Evolutionary conservation across 371 early-diverging fungal genomes (phyloP), one percentile per base, ranked within the genome.

Genomic region (Rhizopus microsporus): DNA sequence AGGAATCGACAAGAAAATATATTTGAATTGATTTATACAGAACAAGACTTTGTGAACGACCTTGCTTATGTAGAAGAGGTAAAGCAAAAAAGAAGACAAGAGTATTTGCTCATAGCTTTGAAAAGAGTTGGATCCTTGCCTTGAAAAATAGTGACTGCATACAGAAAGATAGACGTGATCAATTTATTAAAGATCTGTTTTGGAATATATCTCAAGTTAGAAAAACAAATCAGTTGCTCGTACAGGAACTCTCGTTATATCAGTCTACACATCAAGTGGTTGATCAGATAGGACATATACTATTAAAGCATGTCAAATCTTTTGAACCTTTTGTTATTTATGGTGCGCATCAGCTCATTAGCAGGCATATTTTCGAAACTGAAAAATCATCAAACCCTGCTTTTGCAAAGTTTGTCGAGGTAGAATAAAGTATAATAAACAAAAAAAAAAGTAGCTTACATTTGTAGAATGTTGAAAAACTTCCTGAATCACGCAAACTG

Each of bases 41-140:
- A 95, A 67, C 84, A 84, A 60, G 92, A 94, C 67, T 96, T 88
- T 77, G 92, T 94, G n/a, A 80, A 82, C 34, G 96, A 96, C 59
- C 32, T 79, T 37, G 33, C 30, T 13, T 63, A 76, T 33, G 46
- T 78, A 13, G 93, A 93, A 60, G 76, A 79, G 57, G 75, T 73
- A 44, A 68, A 48, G 15, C 87, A 91, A 60, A 57, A 58, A 61
- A 52, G 37, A 81, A 91, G 13, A 77, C 68, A 33, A 78, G 77
- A 12, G 1, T 23, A 23, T 65, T 91, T 89, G 66, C 67, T 91
- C 23, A 79, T 77, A 66, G 80, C 83, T 47, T 47, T 44, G 4
- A 49, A 38, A 42, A 86, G 85, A 71, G 78, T 51, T 93, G 88
- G 82, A 88, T 92, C 51, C 69, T 81, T 53, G 93, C 92, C 0